Base-by-base conservation (phyloP, 1,284 basidiomycete genomes). In the Sphagnurus paluster region DNA sequence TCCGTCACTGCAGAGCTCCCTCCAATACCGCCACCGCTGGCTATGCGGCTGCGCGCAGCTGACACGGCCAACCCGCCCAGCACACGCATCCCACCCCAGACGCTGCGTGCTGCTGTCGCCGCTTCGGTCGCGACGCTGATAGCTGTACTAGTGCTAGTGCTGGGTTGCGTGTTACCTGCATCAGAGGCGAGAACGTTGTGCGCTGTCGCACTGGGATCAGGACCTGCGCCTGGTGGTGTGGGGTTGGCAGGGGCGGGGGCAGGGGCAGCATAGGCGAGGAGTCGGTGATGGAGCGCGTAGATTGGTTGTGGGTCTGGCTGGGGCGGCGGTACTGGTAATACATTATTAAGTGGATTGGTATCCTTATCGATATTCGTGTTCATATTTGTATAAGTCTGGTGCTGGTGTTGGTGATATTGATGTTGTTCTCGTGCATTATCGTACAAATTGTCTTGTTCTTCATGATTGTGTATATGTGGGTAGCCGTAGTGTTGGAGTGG, bases 21-120 rank as follows among this genome's bases (percentile, higher is more conserved):
- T 26, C 33, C 61, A 53, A 43, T 58, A 46, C 11, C 30, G 20
- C 60, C 56, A 19, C 59, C 59, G 17, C 33, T 36, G 9, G 40
- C 53, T 16, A 65, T 61, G 3, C 59, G 51, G 35, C 54, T 66
- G 57, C 59, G 62, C 34, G 68, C 80, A 26, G 79, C 80, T 30
- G 74, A 72, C 36, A 75, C 73, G 0, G 84, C 84, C 56, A 81
- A 67, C n/a, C 82, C 82, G 0, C 85, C 79, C 3, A 87, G 59
- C 4, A 75, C 74, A 59, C 75, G 78, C 76, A 87, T 77, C 25
- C 85, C 80, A 53, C 74, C 80, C 42, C 86, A 61, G 8, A 86
- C 73, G 17, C 70, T 77, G 23, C 79, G 81, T 72, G 55, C 75
- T 13, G 4, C 6, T 14, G 41, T n/a, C 11, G 1, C 29, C 30